Evolutionary conservation across 2,329 filamentous ascomycete species (phyloP), one percentile per base, ranked within the genome.

Genomic region (Gremmenia infestans): DNA sequence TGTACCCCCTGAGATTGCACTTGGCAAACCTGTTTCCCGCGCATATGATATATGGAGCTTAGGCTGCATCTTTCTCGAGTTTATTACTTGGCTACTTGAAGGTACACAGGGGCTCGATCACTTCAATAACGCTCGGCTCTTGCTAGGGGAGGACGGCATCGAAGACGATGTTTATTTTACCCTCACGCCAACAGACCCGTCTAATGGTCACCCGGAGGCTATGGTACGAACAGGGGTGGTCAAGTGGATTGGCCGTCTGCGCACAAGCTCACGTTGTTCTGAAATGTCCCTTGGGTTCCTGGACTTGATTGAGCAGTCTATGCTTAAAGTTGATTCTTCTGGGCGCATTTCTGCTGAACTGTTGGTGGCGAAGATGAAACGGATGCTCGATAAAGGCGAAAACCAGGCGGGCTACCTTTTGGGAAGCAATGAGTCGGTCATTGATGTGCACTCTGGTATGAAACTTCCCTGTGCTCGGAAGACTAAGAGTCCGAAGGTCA

Each of bases 1-100:
- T 40, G 62, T 62, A 17, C 69, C 72, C 1, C 73, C 73, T 15
- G 72, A 74, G n/a, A 64, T 68, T 17, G 55, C 53, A 2, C n/a
- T 57, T 7, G 28, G 35, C 1, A 61, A 67, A 4, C n/a, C 22
- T 9, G 52, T 63, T 12, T 58, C 60, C 1, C 54, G 58, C 17
- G 48, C 48, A 5, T 65, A 55, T 32, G 63, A 65, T 40, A 63
- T 70, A 4, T 71, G 68, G 67, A 65, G 63, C 4, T 57, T 71
- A 1, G 68, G 66, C 1, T 70, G 68, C 25, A 36, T 71, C 3
- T 63, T 60, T 36, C 57, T 69, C 1, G 63, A 70, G 40, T 65
- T 67, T 40, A 53, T 62, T 1, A 65, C 62, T 14, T 70, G 68
- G 68, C 45, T 64, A 12, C 35, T 70, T 8, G 48, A 36, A 40